A percentile compares a stretch with the other conserved stretches of the same genome.
phyloP scores from a whole-genome alignment of 2,329 filamentous ascomycete species.

The Neoscytalidium dimidiatum region DNA sequence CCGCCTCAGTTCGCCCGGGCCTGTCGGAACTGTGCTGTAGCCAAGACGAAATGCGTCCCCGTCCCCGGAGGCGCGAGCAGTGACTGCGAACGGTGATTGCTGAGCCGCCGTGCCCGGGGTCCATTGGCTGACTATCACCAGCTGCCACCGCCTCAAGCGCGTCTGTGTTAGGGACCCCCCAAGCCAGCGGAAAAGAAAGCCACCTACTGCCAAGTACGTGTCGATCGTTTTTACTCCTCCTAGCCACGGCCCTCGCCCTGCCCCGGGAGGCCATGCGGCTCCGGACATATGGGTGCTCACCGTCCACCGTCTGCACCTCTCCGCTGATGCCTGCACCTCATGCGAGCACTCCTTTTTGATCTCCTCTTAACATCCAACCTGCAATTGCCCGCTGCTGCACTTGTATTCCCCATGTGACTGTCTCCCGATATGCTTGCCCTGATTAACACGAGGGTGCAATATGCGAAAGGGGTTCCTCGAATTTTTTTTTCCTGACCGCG shows the following conservation, averaged over 20 bases:
- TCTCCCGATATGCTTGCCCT: not conserved
- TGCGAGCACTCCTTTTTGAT: not conserved
- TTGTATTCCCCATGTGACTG: not conserved
- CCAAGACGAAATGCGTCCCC: slow-evolving; percentile 21
- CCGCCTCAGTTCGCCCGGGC: slow-evolving; percentile 12
- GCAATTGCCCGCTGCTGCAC: not conserved
- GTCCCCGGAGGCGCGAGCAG: not conserved
- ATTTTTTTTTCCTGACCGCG: not conserved
- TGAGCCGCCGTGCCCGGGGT: not conserved
- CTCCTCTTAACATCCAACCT: not conserved
- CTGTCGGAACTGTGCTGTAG: slow-evolving; percentile 16
- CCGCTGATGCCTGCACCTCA: not conserved
- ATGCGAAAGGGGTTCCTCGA: not conserved
- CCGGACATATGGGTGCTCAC: not conserved
- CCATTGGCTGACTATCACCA: slow-evolving; percentile 1
- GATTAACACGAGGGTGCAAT: not conserved
- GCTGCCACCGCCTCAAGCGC: slow-evolving; percentile 15
- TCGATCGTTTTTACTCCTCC: not conserved
- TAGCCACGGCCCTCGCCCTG: not conserved
- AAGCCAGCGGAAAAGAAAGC: slow-evolving; percentile 17
- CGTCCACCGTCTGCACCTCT: not conserved
- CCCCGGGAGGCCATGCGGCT: not conserved
- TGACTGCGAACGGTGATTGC: slow-evolving; percentile 19
- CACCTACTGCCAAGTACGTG: slow-evolving; percentile 20
- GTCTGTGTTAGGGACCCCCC: slow-evolving; percentile 12